Conservation (phyloP, 2,329 filamentous ascomycete genomes). For the Fusarium pseudograminearum region DNA sequence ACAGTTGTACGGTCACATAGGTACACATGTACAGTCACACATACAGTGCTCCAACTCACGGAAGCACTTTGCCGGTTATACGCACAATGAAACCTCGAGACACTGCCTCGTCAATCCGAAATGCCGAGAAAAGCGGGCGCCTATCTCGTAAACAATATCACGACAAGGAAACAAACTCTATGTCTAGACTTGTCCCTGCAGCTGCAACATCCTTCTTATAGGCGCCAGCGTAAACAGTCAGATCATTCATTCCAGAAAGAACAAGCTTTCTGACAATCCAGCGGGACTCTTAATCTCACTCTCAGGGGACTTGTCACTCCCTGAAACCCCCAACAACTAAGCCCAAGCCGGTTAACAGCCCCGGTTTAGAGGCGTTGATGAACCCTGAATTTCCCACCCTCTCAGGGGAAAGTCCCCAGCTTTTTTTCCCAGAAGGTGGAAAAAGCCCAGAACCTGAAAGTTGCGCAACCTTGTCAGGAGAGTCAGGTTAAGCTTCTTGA, state of each 20-base stretch:
- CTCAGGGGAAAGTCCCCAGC: constrained; percentile 21
- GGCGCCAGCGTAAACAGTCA: background rate
- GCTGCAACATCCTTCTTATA: background rate
- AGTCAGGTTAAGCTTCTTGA: background rate
- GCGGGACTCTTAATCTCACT: background rate
- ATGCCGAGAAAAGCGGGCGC: background rate
- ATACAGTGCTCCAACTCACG: background rate
- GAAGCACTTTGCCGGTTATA: background rate
- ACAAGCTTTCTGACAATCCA: constrained; percentile 4
- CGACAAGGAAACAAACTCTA: background rate
- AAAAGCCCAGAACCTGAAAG: constrained; percentile 4
- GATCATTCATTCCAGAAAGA: too few relatives aligned
- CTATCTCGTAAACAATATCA: background rate
- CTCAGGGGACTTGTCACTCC: background rate
- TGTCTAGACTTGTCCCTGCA: background rate
- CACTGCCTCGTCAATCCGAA: background rate
- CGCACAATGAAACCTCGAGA: background rate
- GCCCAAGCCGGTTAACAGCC: constrained; percentile 1
- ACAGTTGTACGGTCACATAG: background rate
- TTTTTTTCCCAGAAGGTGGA: background rate
- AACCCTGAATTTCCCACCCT: background rate
- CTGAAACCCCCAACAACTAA: background rate
- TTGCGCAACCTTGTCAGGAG: constrained; percentile 11
- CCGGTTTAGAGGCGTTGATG: background rate
- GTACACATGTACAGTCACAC: background rate